Percentiles rank a stretch among this genome's conserved stretches.
Evolutionary conservation across 2,329 filamentous ascomycete species (phyloP).

Genomic region (Botrytis sinoallii): DNA sequence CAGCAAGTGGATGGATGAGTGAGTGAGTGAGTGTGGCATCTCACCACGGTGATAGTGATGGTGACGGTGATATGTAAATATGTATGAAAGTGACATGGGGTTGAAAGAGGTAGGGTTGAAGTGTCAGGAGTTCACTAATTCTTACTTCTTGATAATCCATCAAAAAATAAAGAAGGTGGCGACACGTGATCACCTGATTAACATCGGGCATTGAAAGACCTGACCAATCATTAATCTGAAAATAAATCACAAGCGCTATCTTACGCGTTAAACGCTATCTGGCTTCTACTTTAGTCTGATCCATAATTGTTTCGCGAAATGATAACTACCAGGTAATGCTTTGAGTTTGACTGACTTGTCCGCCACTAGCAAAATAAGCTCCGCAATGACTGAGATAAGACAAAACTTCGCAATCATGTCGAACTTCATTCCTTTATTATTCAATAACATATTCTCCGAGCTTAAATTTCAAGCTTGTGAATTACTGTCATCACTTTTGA

Average conservation of each 20-base stretch:
- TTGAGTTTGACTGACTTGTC: neutral
- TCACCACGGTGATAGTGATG: neutral
- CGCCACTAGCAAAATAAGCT: conserved; percentile 5
- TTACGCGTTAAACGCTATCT: conserved; percentile 21
- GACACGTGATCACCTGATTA: conserved; percentile 10
- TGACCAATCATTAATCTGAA: neutral
- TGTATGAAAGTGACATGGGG: neutral
- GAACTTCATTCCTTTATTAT: neutral
- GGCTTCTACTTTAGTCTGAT: neutral
- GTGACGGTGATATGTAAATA: neutral
- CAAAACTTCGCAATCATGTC: neutral
- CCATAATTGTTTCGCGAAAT: conserved; percentile 1
- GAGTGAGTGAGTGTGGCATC: neutral
- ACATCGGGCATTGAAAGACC: neutral
- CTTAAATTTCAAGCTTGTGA: neutral
- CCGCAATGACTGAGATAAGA: conserved; percentile 1
- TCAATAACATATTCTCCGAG: neutral
- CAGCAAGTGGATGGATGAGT: neutral
- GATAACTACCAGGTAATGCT: neutral
- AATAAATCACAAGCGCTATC: conserved; percentile 14
- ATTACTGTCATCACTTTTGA: neutral
- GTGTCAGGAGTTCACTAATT: conserved; percentile 1
- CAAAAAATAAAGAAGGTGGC: neutral
- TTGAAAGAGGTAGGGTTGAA: neutral
- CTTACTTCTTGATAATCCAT: neutral